Evolutionary conservation across 192 early-diverging fungal genomes (phyloP), one percentile per base, ranked within the genome.

Genomic region (Coemansia sp.): DNA sequence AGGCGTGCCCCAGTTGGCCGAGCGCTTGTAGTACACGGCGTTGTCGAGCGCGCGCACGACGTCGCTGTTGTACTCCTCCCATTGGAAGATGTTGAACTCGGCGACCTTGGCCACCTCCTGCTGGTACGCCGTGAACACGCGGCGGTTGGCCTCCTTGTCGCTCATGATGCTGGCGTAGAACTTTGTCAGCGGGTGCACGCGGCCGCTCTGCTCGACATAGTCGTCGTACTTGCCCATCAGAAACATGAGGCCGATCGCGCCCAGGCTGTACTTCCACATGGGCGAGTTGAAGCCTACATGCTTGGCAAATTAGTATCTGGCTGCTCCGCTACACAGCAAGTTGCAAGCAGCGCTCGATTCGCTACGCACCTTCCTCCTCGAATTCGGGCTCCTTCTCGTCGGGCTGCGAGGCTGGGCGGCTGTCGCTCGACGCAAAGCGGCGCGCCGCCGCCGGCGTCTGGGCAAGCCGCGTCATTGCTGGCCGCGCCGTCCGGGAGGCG

Each of bases 161-260:
- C 48, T 60, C 72, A 75, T 68, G 29, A 64, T 68, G 34, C 55
- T 64, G 27, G 72, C 60, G 23, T 60, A 68, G 53, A 75, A 64
- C 57, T 39, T 60, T 14, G 65, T 75, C 57, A 75, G 11, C n/a
- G 72, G 72, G 28, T 75, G 72, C 38, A 75, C 72, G 1, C 58
- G 35, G 1, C 72, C 72, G 45, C 57, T 64, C 45, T 50, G 31
- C 65, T 75, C 72, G 14, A 75, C 54, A 41, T 75, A 64, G 61
- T 67, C 72, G 53, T 75, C 58, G 62, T 75, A 75, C 26, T 50
- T 49, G 40, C 61, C 32, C 8, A 75, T 53, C 60, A 75, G 14
- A 30, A 63, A 68, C 21, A 67, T 12, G 9, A 43, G 39, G 2
- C 61, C 72, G 26, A 75, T 60, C 2, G 49, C 58, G 9, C 64